Percentiles rank a stretch among this genome's conserved stretches.
Conservation (phyloP, 768 basidiomycete genomes). For the Tulasnella calospora region DNA sequence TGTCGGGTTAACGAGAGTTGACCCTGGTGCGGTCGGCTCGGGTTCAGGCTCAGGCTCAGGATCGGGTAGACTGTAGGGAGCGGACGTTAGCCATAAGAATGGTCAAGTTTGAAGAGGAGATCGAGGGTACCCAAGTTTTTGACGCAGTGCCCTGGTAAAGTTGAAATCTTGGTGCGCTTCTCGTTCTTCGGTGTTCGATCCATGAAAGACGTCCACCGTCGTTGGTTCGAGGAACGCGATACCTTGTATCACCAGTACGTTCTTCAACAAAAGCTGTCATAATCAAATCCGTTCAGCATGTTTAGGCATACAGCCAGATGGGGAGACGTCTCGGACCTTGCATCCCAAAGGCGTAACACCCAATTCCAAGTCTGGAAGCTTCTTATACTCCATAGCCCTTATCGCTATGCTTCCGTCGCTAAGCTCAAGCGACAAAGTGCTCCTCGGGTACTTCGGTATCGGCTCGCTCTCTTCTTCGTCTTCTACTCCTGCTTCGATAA, state of each 20-base stretch:
- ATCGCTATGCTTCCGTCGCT: constrained; percentile 69
- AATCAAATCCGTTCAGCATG: neutral
- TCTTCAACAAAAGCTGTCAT: constrained; percentile 60
- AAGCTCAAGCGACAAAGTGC: constrained; percentile 70
- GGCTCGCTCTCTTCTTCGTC: constrained; percentile 61
- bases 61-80: constrained; percentile 13
- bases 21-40: neutral
- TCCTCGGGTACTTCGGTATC: constrained; percentile 74
- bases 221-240: constrained; percentile 72
- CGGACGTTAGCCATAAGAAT: neutral
- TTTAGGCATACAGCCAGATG: neutral
- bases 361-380: constrained; percentile 59
- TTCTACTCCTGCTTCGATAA: constrained; percentile 50
- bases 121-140: constrained; percentile 59
- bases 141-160: constrained; percentile 58
- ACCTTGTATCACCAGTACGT: constrained; percentile 62
- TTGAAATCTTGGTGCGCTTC: constrained; percentile 53
- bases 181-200: constrained; percentile 59
- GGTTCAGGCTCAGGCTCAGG: constrained; percentile 10
- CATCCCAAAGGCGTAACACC: constrained; percentile 75
- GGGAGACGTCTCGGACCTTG: constrained; percentile 52
- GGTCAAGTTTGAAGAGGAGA: neutral
- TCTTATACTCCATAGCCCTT: constrained; percentile 72
- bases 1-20: neutral
- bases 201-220: constrained; percentile 46